These are phyloP conservation scores for Flaveria ramosissima DNA, from an alignment of 129 eudicot genomes.

Conservation along the genomic window DNA sequence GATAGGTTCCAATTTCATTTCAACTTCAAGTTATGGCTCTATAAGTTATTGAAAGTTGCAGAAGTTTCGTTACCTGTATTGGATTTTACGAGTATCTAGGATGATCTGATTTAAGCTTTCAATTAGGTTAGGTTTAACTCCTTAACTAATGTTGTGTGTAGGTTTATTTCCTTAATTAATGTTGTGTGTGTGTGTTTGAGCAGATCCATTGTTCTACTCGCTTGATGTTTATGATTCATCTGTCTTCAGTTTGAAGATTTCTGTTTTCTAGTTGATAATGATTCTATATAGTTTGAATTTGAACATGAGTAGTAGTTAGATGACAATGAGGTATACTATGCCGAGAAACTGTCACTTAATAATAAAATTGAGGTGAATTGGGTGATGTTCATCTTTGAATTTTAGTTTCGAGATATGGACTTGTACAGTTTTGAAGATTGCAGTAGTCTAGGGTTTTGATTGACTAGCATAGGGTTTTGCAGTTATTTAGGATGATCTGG, in stretches of 20 bases:
- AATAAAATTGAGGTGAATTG: neutral
- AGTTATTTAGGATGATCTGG: constrained; percentile 13
- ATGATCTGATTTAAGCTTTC: no score
- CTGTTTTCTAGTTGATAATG: neutral
- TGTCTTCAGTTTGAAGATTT: neutral
- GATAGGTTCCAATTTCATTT: constrained; percentile 3
- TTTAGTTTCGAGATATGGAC: constrained; percentile 5
- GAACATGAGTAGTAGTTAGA: neutral
- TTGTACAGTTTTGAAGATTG: neutral
- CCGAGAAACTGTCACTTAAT: neutral
- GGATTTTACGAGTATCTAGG: no score
- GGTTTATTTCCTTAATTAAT: neutral
- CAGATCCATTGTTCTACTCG: neutral
- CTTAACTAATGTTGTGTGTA: neutral
- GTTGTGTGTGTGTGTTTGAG: neutral
- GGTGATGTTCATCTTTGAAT: neutral
- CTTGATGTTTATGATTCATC: neutral
- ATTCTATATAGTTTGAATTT: neutral
- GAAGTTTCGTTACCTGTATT: no score
- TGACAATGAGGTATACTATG: constrained; percentile 3
- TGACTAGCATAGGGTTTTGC: neutral
- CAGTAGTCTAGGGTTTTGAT: neutral
- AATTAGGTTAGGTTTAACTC: neutral
- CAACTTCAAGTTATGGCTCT: neutral
- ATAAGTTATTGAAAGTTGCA: neutral